Conservation (phyloP, 2,329 filamentous ascomycete species). For the Mariannaea sp. region DNA sequence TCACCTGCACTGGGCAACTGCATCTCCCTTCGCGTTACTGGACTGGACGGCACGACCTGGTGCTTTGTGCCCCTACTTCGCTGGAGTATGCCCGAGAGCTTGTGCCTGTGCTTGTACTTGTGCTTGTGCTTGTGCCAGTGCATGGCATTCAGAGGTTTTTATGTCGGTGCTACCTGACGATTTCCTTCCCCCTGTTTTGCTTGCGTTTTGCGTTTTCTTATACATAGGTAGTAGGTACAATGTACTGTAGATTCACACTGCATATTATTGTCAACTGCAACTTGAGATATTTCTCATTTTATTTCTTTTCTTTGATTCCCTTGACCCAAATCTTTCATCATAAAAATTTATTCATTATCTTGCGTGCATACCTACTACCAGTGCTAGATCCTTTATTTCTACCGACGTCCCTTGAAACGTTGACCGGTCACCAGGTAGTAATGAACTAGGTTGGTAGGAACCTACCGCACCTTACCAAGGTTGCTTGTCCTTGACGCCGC, state of each 20-base stretch:
- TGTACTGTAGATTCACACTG: too few relatives aligned
- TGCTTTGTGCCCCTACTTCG: neutral
- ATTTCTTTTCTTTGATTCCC: neutral
- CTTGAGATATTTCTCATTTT: neutral
- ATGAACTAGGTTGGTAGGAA: too few relatives aligned
- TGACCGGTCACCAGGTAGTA: conserved; percentile 1
- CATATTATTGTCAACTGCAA: too few relatives aligned
- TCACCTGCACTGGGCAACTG: conserved; percentile 19
- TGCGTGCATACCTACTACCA: too few relatives aligned
- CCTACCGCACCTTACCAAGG: too few relatives aligned
- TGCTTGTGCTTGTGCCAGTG: conserved; percentile 15
- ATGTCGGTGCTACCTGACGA: conserved; percentile 6
- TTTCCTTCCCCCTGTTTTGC: neutral
- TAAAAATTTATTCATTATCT: too few relatives aligned
- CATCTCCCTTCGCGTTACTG: conserved; percentile 2
- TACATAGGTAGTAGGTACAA: too few relatives aligned
- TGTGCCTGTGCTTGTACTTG: conserved; percentile 19
- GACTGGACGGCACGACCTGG: neutral
- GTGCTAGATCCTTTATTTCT: conserved; percentile 5
- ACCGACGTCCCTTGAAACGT: conserved; percentile 22
- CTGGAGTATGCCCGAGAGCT: neutral
- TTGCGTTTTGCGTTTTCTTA: neutral
- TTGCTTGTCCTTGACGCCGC: conserved; percentile 11
- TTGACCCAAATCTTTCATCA: neutral
- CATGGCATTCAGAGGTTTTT: too few relatives aligned